phyloP scores from a whole-genome alignment of 495 filamentous ascomycete genomes.

The Glonium stellatum region DNA sequence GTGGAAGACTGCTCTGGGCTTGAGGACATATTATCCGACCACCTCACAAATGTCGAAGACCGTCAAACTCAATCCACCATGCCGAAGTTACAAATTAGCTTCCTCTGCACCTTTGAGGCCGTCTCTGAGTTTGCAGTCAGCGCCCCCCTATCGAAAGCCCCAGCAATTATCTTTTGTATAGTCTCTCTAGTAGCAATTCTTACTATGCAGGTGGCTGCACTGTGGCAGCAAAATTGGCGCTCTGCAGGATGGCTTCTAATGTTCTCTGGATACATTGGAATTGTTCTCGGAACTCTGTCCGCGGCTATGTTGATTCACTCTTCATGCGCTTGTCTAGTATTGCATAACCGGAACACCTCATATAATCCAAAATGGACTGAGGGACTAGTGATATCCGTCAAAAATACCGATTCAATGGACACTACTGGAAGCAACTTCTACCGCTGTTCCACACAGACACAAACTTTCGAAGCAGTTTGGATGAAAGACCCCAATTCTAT shows the following conservation, averaged over 20 bases:
- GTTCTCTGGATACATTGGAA: conserved; percentile 5
- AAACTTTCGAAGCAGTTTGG: not conserved
- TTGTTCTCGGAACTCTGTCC: not conserved
- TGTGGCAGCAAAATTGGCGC: conserved; percentile 2
- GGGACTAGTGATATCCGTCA: conserved; percentile 3
- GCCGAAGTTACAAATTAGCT: not conserved
- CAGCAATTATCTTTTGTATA: not conserved
- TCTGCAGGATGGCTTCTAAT: conserved; percentile 2
- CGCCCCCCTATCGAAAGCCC: not conserved
- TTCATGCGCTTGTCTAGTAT: not conserved
- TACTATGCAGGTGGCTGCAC: not conserved
- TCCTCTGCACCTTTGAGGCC: conserved; percentile 3
- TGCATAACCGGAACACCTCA: not conserved
- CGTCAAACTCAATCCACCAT: too few species aligned
- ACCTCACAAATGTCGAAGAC: too few species aligned
- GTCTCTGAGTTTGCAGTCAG: conserved; percentile 3
- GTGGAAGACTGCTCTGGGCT: too few species aligned
- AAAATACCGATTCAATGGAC: conserved; percentile 8
- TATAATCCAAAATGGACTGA: not conserved
- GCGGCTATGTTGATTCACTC: not conserved
- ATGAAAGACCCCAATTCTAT: not conserved
- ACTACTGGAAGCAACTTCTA: conserved; percentile 3
- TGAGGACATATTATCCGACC: too few species aligned
- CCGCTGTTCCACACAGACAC: not conserved
- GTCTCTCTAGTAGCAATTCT: not conserved